A percentile compares a stretch with the other conserved stretches of the same genome.
Conservation (phyloP, 768 basidiomycete species). For the Suillus clintonianus region DNA sequence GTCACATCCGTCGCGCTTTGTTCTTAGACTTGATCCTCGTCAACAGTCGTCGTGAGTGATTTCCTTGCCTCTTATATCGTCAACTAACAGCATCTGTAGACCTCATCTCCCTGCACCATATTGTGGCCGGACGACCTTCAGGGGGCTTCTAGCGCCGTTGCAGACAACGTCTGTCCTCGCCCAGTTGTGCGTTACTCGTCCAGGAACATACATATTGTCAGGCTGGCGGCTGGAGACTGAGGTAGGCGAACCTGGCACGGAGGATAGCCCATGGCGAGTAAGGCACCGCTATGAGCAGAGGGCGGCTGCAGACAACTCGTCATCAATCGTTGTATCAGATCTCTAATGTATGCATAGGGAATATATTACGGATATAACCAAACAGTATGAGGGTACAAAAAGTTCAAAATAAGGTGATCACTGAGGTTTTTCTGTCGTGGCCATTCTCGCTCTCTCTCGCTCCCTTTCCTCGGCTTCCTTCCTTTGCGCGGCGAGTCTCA, state of each 20-base stretch:
- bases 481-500: conserved; percentile 53
- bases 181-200: conserved; percentile 59
- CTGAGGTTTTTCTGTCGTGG: conserved; percentile 6
- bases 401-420: conserved; percentile 12
- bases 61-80: conserved; percentile 1
- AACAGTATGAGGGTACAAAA: conserved; percentile 9
- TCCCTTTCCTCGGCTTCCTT: conserved; percentile 47
- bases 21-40: conserved; percentile 47
- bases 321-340: conserved; percentile 37
- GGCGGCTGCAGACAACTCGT: conserved; percentile 26
- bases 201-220: conserved; percentile 65
- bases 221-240: conserved; percentile 72
- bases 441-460: conserved; percentile 27
- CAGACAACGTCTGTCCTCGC: conserved; percentile 45
- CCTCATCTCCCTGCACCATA: conserved; percentile 55
- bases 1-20: conserved; percentile 58
- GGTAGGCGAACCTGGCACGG: conserved; percentile 44
- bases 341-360: conserved; percentile 3
- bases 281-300: conserved; percentile 44
- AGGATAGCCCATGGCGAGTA: conserved; percentile 31
- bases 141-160: conserved; percentile 56
- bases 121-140: conserved; percentile 66
- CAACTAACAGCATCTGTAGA: conserved; percentile 29
- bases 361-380: conserved; percentile 16
- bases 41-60: conserved; percentile 15